Evolutionary conservation across 2,329 filamentous ascomycete species (phyloP).

Genomic region (Tothia fuscella): DNA sequence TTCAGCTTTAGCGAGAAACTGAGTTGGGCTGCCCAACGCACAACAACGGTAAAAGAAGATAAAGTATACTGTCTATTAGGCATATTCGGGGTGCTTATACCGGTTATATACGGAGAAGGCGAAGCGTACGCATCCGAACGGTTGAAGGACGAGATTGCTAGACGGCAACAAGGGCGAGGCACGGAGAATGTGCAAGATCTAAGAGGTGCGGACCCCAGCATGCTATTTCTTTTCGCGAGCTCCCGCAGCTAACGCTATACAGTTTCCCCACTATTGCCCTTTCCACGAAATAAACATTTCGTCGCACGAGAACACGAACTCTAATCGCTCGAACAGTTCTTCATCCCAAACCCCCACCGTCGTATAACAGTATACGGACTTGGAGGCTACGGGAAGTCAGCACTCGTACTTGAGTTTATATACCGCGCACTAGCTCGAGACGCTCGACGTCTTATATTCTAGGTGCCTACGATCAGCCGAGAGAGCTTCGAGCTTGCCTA

Average conservation of each 20-base stretch:
- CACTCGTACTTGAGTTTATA: constrained; percentile 21
- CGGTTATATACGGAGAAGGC: constrained; percentile 10
- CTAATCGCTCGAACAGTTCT: not conserved
- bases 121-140: not conserved
- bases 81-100: constrained; percentile 6
- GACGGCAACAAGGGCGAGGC: constrained; percentile 11
- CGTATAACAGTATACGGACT: constrained; percentile 20
- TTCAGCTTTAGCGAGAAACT: constrained; percentile 7
- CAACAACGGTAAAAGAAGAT: constrained; percentile 7
- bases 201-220: constrained; percentile 10
- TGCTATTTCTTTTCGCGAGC: too few relatives aligned
- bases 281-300: constrained; percentile 6
- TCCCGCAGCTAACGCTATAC: too few relatives aligned
- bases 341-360: not conserved
- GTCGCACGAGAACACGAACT: constrained; percentile 1
- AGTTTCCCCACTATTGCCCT: too few relatives aligned
- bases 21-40: constrained; percentile 1
- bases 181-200: constrained; percentile 11
- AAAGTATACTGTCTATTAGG: constrained; percentile 6
- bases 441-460: constrained; percentile 14
- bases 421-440: constrained; percentile 16
- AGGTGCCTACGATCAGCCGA: constrained; percentile 14
- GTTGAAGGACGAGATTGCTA: constrained; percentile 7
- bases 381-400: constrained; percentile 22
- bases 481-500: constrained; percentile 14